A percentile compares a stretch with the other conserved stretches of the same genome.
phyloP scores from a whole-genome alignment of 176 grass and related monocot species.

The Oropetium thomaeum region DNA sequence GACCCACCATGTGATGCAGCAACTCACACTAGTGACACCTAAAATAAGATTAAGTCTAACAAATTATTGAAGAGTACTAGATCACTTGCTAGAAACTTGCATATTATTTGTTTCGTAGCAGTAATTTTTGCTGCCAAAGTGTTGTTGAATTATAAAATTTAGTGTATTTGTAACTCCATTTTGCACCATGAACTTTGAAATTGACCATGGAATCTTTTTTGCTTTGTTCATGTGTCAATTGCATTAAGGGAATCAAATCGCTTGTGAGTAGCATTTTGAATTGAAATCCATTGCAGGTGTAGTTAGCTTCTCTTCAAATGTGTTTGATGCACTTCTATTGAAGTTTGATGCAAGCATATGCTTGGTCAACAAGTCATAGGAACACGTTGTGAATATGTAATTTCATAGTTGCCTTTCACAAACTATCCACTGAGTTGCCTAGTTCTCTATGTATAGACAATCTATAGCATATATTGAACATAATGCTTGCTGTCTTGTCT shows the following conservation, averaged over 20 bases:
- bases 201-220: neutral
- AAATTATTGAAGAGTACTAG: too few relatives aligned
- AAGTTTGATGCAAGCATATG: neutral
- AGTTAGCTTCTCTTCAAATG: neutral
- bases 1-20: too few relatives aligned
- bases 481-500: neutral
- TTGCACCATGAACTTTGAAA: neutral
- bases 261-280: neutral
- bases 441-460: neutral
- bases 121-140: neutral
- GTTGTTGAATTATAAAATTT: neutral
- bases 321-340: neutral
- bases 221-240: neutral
- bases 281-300: neutral
- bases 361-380: neutral
- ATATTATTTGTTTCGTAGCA: neutral
- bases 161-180: neutral
- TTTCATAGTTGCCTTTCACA: neutral
- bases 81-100: too few relatives aligned
- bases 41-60: too few relatives aligned
- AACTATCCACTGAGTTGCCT: neutral
- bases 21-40: too few relatives aligned
- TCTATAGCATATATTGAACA: neutral
- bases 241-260: neutral
- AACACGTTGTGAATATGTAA: neutral